Percentiles rank a stretch among this genome's conserved stretches.
Conservation (phyloP, 2,329 filamentous ascomycete species). For the Diplodia mutila region DNA sequence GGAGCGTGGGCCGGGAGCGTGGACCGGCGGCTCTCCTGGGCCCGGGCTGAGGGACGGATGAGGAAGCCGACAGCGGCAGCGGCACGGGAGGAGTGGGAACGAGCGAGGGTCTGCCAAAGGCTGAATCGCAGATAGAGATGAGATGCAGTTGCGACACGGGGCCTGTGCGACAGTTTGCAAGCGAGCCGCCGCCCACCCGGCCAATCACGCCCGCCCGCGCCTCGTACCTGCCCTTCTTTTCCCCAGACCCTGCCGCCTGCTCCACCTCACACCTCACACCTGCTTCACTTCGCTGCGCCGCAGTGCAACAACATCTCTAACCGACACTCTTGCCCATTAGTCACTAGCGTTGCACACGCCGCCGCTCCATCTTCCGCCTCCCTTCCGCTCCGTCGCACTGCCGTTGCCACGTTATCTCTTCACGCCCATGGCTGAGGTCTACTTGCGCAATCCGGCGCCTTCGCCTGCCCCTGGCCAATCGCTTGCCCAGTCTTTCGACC, state of each 20-base stretch:
- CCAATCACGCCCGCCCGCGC: background rate
- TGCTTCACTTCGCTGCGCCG: background rate
- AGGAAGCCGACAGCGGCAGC: background rate
- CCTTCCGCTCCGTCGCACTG: background rate
- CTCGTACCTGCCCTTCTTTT: background rate
- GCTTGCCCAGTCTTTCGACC: background rate
- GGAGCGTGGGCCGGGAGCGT: background rate
- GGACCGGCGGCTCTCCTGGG: background rate
- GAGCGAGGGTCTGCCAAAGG: background rate
- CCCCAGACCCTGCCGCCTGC: constrained; percentile 4
- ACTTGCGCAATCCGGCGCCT: background rate
- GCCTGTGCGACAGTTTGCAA: background rate
- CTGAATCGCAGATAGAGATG: constrained; percentile 19
- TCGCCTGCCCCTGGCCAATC: background rate
- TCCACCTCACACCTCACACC: too few relatives aligned
- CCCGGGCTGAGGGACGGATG: background rate
- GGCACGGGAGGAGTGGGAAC: constrained; percentile 3
- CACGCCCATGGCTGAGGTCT: background rate
- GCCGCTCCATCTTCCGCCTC: too few relatives aligned
- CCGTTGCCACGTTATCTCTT: background rate
- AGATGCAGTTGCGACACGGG: background rate
- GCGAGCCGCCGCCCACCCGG: background rate
- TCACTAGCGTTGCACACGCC: background rate
- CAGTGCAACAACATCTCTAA: background rate
- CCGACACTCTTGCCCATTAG: too few relatives aligned